Percentiles rank a stretch among this genome's conserved stretches.
Evolutionary conservation across 345 rosid species (phyloP).

Genomic region (Adansonia digitata): DNA sequence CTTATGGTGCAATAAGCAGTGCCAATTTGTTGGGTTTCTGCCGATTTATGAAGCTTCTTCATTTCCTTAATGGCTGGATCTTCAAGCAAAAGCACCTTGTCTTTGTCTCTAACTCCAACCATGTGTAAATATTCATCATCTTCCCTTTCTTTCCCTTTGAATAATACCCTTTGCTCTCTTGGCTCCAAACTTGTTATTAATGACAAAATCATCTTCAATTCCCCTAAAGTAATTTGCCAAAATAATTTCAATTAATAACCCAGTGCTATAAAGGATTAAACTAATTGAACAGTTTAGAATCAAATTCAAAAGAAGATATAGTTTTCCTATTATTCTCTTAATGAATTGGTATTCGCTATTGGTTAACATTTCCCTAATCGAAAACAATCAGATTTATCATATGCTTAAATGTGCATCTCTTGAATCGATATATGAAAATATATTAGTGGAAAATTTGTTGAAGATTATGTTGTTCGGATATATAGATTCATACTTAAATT

Average conservation of each 20-base stretch:
- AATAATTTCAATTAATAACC: background rate
- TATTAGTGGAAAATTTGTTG: no score
- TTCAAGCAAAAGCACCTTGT: conserved; percentile 71
- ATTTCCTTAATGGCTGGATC: conserved; percentile 81
- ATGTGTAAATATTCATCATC: conserved; percentile 75
- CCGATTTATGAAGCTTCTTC: conserved; percentile 52
- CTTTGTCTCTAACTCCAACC: conserved; percentile 87
- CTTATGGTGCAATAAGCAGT: conserved; percentile 46
- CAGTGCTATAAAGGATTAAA: background rate
- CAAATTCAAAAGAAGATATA: no score
- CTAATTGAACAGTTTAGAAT: no score
- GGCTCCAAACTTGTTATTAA: conserved; percentile 68
- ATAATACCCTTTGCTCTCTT: conserved; percentile 72
- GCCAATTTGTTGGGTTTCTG: conserved; percentile 19
- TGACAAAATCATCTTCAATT: conserved; percentile 74
- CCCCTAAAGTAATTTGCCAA: conserved; percentile 42
- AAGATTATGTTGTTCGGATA: no score
- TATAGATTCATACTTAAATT: no score
- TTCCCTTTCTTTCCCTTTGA: conserved; percentile 90
- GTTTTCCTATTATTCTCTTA: no score
- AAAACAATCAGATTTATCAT: background rate
- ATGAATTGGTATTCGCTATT: no score
- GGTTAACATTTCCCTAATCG: background rate
- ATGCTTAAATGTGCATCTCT: no score
- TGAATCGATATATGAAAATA: no score